Conservation (phyloP, 129 eudicot species). For the Ambrosia artemisiifolia region DNA sequence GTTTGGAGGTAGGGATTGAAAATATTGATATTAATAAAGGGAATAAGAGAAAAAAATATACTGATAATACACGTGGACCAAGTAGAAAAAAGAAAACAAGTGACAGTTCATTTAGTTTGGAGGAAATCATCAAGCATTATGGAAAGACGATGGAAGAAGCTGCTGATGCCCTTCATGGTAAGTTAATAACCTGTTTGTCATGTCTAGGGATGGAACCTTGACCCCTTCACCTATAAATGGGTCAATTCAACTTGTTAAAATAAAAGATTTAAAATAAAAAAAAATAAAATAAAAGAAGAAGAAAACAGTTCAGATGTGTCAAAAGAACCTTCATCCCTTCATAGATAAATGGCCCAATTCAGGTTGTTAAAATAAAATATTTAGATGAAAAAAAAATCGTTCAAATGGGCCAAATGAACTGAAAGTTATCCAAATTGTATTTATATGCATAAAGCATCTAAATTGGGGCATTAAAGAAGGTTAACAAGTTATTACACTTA, state of each 20-base stretch:
- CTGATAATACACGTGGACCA: not conserved
- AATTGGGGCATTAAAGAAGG: no score
- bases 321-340: no score
- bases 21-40: not conserved
- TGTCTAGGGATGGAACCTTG: not conserved
- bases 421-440: no score
- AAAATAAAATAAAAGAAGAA: no score
- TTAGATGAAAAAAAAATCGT: no score
- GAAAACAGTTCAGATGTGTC: no score
- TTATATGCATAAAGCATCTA: no score
- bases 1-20: not conserved
- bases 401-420: no score
- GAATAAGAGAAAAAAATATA: not conserved
- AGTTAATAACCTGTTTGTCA: not conserved
- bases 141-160: conserved; percentile 9
- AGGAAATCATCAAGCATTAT: not conserved
- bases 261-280: no score
- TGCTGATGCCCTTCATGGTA: not conserved
- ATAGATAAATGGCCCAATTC: no score
- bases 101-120: not conserved
- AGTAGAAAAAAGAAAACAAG: not conserved
- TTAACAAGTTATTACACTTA: no score
- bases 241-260: not conserved
- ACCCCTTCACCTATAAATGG: not conserved
- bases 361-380: no score